These are phyloP conservation scores for Dioscorea alata DNA, from an alignment of 106 monocot species.

Conservation along the genomic window DNA sequence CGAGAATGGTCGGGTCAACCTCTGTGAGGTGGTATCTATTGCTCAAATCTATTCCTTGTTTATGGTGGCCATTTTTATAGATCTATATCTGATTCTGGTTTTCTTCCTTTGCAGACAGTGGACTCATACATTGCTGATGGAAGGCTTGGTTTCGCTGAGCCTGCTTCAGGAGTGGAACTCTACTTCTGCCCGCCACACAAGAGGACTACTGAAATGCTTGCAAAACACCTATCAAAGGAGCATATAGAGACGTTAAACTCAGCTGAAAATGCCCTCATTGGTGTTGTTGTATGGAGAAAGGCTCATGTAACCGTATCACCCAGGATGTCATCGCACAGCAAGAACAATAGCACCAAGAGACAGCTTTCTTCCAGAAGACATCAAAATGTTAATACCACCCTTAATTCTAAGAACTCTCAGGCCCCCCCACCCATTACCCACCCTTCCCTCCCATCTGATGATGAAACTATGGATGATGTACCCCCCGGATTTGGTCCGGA, in stretches of 20 bases:
- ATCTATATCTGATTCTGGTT: constrained; percentile 1
- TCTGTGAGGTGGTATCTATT: constrained; percentile 44
- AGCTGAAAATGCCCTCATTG: constrained; percentile 32
- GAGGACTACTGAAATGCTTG: constrained; percentile 41
- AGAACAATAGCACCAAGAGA: constrained; percentile 40
- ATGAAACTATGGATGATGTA: constrained; percentile 47
- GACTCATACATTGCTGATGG: constrained; percentile 77
- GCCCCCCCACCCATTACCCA: neutral
- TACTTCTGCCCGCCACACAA: constrained; percentile 73
- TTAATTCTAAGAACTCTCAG: constrained; percentile 4
- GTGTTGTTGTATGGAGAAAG: constrained; percentile 75
- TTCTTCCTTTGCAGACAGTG: constrained; percentile 38
- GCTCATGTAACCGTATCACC: constrained; percentile 41
- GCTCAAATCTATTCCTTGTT: no score
- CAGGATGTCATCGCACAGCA: constrained; percentile 36
- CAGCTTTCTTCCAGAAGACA: constrained; percentile 35
- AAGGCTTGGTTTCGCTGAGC: constrained; percentile 77
- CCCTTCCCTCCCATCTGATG: neutral
- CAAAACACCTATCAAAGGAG: constrained; percentile 41
- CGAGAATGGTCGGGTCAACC: constrained; percentile 44
- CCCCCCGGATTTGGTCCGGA: constrained; percentile 86
- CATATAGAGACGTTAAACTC: constrained; percentile 20
- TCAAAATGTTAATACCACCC: constrained; percentile 12
- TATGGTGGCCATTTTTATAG: neutral
- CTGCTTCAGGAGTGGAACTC: constrained; percentile 59